Conservation (phyloP, 2,329 filamentous ascomycete species). For the Trichoderma koningii region DNA sequence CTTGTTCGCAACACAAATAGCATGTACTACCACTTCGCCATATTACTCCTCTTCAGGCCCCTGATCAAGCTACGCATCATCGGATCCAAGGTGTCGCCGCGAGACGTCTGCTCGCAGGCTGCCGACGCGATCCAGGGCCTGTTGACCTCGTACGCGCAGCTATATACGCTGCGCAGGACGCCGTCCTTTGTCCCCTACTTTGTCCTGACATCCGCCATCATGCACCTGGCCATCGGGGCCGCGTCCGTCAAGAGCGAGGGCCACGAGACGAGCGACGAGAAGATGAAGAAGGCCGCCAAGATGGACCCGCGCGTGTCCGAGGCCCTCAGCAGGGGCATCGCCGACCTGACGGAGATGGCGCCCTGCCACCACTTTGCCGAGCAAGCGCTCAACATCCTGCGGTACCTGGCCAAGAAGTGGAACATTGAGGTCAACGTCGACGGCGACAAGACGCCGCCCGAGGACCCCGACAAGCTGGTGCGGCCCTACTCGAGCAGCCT, state of each 20-base stretch:
- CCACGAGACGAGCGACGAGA: slow-evolving; percentile 30
- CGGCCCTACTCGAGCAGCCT: slow-evolving; percentile 54
- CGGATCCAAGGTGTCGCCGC: slow-evolving; percentile 63
- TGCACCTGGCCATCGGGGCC: slow-evolving; percentile 59
- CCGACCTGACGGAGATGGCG: slow-evolving; percentile 62
- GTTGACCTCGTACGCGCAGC: slow-evolving; percentile 57
- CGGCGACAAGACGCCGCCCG: slow-evolving; percentile 34
- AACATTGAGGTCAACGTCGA: slow-evolving; percentile 54
- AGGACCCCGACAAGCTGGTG: slow-evolving; percentile 47
- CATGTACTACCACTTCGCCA: slow-evolving; percentile 71
- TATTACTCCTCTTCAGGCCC: slow-evolving; percentile 73
- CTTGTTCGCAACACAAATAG: slow-evolving; percentile 39
- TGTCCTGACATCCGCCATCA: slow-evolving; percentile 61
- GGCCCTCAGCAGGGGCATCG: slow-evolving; percentile 56
- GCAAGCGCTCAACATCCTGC: slow-evolving; percentile 61
- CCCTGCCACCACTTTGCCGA: slow-evolving; percentile 63
- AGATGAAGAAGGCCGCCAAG: slow-evolving; percentile 40
- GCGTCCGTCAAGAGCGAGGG: slow-evolving; percentile 34
- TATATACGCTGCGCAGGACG: slow-evolving; percentile 60
- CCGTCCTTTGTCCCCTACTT: slow-evolving; percentile 65
- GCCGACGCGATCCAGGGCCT: slow-evolving; percentile 61
- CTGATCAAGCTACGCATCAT: slow-evolving; percentile 67
- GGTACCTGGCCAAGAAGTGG: slow-evolving; percentile 61
- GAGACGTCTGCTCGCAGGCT: slow-evolving; percentile 65
- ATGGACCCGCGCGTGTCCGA: slow-evolving; percentile 46